phyloP scores from a whole-genome alignment of 177 flowering plant species.

The Telopea speciosissima region DNA sequence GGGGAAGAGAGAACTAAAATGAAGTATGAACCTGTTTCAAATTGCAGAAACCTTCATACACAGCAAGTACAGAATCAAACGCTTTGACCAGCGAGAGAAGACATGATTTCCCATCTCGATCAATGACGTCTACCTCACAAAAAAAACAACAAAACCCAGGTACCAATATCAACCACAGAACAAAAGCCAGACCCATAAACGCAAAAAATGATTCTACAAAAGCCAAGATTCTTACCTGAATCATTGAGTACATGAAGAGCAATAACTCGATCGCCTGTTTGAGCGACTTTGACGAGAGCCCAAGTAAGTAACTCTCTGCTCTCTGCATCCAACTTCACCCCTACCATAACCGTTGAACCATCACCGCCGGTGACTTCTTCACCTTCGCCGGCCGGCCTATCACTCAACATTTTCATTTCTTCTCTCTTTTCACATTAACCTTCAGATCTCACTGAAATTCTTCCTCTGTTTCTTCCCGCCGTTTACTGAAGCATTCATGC shows the following conservation, averaged over 20 bases:
- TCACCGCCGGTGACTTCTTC: conserved; percentile 21
- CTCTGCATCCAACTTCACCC: conserved; percentile 67
- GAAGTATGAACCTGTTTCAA: conserved; percentile 65
- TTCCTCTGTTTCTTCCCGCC: not conserved
- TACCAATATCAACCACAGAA: not conserved
- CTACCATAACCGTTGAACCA: conserved; percentile 70
- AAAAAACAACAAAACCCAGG: not conserved
- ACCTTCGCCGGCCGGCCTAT: conserved; percentile 9
- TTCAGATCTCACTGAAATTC: not conserved
- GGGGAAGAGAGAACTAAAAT: not conserved
- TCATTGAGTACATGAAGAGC: conserved; percentile 77
- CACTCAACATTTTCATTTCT: conserved; percentile 18
- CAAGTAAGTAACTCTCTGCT: conserved; percentile 91
- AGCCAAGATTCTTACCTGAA: conserved; percentile 30
- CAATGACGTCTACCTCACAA: conserved; percentile 34
- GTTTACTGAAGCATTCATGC: not conserved
- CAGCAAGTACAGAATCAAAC: conserved; percentile 83
- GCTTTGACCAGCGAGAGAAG: conserved; percentile 72
- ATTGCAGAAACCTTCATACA: conserved; percentile 96
- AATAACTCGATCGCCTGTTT: conserved; percentile 75
- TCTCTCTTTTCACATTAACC: not conserved
- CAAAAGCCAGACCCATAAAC: not conserved
- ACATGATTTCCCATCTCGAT: conserved; percentile 58
- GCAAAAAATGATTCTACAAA: not conserved
- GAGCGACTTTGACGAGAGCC: conserved; percentile 84